phyloP scores from a whole-genome alignment of 495 filamentous ascomycete species.

The Annulohypoxylon stygium region DNA sequence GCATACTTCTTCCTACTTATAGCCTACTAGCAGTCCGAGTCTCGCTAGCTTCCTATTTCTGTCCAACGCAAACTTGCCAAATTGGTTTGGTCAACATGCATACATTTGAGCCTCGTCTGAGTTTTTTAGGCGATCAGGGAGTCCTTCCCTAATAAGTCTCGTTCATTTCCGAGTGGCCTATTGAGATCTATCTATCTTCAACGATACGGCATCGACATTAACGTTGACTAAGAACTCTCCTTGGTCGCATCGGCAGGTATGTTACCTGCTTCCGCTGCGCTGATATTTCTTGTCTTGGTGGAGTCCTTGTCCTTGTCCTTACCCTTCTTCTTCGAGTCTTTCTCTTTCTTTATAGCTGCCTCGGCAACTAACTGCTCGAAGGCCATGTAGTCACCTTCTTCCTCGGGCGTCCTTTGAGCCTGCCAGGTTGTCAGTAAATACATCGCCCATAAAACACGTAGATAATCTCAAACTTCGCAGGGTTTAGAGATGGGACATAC shows the following conservation, averaged over 20 bases:
- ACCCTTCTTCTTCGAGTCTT: constrained; percentile 79
- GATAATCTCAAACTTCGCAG: background rate
- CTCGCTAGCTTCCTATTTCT: background rate
- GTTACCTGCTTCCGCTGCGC: constrained; percentile 20
- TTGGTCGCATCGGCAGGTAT: constrained; percentile 6
- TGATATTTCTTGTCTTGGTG: constrained; percentile 37
- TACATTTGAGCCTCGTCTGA: background rate
- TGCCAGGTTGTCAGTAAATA: constrained; percentile 55
- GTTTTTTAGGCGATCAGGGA: background rate
- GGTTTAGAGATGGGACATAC: constrained; percentile 62
- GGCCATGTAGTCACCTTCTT: constrained; percentile 98
- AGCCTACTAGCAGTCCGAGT: background rate
- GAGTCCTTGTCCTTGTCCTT: constrained; percentile 66
- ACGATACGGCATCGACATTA: background rate
- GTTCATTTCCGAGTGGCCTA: background rate
- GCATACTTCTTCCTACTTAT: background rate
- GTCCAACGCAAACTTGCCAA: background rate
- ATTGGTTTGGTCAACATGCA: background rate
- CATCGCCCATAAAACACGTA: background rate
- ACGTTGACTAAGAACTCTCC: constrained; percentile 27
- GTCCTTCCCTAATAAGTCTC: background rate
- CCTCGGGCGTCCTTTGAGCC: constrained; percentile 92
- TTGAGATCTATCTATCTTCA: background rate
- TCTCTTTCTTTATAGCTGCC: constrained; percentile 92
- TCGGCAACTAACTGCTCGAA: constrained; percentile 99